Base-by-base conservation (phyloP, 768 basidiomycete species). In the Boletales sp. region DNA sequence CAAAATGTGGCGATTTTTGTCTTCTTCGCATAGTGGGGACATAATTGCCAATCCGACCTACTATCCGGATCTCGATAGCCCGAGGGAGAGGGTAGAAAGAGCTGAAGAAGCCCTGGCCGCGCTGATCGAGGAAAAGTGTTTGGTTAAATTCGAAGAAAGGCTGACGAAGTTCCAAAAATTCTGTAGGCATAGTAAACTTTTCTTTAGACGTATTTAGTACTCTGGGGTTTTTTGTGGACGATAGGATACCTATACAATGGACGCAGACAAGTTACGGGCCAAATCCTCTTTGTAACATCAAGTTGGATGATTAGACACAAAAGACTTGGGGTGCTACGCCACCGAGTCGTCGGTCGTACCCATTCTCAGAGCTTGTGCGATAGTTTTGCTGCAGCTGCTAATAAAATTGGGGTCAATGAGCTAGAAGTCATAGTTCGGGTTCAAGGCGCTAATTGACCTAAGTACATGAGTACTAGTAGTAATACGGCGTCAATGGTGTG, bases 41-140 rank as follows among this genome's bases (percentile, higher is more conserved):
- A 58, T 63, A 38, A 42, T 54, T 8, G 62, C 59, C 38, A 43
- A 24, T 30, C 59, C 62, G 9, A 61, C 56, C 27, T 64, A 52
- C 21, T 64, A 55, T 38, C 62, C 62, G 18, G 35, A 49, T 30
- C 38, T 40, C 4, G 50, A 40, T 39, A 4, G 52, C 24, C 24
- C 56, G 27, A 52, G 29, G 38, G 62, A 58, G 42, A 17, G 29
- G 31, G 11, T 52, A 24, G 56, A 58, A 43, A 52, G 44, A 34
- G 62, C 62, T 17, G 50, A 64, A 27, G 41, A 50, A 38, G 42
- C 40, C 27, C 48, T 63, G 51, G 40, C 51, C 7, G 15, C 43
- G n/a, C 62, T 63, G 19, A 47, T 63, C 2, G 52, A 58, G 32
- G 52, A 54, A 18, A 64, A 51, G 47, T 64, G 59, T 19, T 31